Percentiles rank a stretch among this genome's conserved stretches.
These are phyloP conservation scores for Aaosphaeria pasadenensis DNA, from an alignment of 2,329 filamentous ascomycete species.

Conservation along the genomic window DNA sequence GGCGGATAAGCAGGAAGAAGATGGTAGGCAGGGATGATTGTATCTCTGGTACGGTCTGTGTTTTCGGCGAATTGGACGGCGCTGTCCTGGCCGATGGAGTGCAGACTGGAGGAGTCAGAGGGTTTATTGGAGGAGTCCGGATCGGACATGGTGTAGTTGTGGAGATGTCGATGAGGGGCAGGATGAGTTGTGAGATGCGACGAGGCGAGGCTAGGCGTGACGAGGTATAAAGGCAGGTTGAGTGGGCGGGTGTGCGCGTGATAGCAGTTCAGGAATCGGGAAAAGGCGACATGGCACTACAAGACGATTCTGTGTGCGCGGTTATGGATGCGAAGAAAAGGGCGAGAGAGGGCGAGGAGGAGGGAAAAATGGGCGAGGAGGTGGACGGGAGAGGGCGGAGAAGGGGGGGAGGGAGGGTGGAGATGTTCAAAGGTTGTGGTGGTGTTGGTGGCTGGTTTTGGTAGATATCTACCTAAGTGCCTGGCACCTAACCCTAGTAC, in stretches of 20 bases:
- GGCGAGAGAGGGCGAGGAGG: not conserved
- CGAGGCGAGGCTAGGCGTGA: not conserved
- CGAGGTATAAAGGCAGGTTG: not conserved
- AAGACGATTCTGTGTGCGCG: no score
- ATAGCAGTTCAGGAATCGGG: no score
- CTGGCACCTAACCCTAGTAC: no score
- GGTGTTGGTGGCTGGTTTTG: no score
- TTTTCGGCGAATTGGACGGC: slow-evolving; percentile 13
- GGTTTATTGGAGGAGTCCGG: not conserved
- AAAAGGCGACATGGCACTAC: not conserved
- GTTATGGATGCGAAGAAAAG: not conserved
- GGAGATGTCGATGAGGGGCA: not conserved
- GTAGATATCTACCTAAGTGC: no score
- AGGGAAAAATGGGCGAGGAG: not conserved
- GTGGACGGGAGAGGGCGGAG: not conserved
- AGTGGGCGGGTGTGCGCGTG: no score
- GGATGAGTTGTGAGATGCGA: not conserved
- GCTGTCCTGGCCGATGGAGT: slow-evolving; percentile 19
- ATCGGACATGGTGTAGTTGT: not conserved
- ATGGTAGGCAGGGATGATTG: not conserved
- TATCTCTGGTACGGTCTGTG: not conserved
- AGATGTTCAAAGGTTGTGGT: not conserved
- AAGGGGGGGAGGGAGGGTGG: not conserved
- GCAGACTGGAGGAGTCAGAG: slow-evolving; percentile 9
- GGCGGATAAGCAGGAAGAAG: not conserved